phyloP scores from a whole-genome alignment of 805 yeast genomes.

The Ogataea haglerorum region DNA sequence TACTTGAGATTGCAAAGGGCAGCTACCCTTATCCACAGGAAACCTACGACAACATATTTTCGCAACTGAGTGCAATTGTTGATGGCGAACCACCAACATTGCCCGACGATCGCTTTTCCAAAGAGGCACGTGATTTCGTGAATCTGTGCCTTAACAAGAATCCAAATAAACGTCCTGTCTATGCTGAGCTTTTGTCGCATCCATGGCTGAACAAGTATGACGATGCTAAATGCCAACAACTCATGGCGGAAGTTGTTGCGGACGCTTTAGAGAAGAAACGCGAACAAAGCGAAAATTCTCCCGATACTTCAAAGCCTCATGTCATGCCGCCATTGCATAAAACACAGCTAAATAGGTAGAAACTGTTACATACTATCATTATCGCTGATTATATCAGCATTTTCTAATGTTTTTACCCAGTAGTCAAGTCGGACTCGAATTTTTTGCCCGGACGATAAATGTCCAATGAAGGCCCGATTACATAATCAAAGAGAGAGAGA shows the following conservation, averaged over 20 bases:
- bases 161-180: slow-evolving; percentile 79
- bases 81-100: slow-evolving; percentile 88
- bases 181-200: slow-evolving; percentile 68
- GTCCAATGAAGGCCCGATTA: slow-evolving; percentile 1
- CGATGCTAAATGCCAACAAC: slow-evolving; percentile 31
- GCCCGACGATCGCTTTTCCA: slow-evolving; percentile 58
- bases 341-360: slow-evolving; percentile 14
- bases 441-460: slow-evolving; percentile 1
- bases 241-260: slow-evolving; percentile 33
- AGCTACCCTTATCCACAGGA: slow-evolving; percentile 96
- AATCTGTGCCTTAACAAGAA: slow-evolving; percentile 71
- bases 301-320: slow-evolving; percentile 15
- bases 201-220: slow-evolving; percentile 73
- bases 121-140: slow-evolving; percentile 82
- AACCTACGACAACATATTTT: slow-evolving; percentile 82
- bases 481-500: neutral
- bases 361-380: slow-evolving; percentile 1
- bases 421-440: neutral
- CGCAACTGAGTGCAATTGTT: slow-evolving; percentile 94
- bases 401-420: neutral
- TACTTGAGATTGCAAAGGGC: slow-evolving; percentile 87
- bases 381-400: slow-evolving; percentile 3
- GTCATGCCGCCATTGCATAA: slow-evolving; percentile 25
- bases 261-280: slow-evolving; percentile 31
- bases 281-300: neutral